phyloP scores from a whole-genome alignment of 2,329 filamentous ascomycete species.

The Colletotrichum eremochloae region DNA sequence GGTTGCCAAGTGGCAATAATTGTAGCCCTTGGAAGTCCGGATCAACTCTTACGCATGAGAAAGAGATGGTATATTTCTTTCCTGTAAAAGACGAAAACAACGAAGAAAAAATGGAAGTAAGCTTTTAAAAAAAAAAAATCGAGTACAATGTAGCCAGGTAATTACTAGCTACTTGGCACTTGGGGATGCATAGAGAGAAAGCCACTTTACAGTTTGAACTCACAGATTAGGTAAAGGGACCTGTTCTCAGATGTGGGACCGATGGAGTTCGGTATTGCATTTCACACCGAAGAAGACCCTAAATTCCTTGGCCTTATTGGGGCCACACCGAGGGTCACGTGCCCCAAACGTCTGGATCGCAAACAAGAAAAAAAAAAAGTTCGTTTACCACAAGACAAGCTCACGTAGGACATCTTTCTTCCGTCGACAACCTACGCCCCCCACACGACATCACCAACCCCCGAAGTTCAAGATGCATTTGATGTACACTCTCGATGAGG shows the following conservation, averaged over 20 bases:
- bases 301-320: not conserved
- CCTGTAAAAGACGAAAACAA: too few species aligned
- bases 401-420: slow-evolving; percentile 7
- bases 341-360: slow-evolving; percentile 14
- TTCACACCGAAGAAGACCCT: not conserved
- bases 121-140: too few species aligned
- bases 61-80: not conserved
- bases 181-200: not conserved
- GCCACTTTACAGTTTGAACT: not conserved
- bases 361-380: slow-evolving; percentile 21
- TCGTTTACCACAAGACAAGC: slow-evolving; percentile 14
- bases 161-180: not conserved
- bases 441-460: not conserved
- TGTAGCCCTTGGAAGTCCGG: not conserved
- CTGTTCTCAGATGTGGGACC: too few species aligned
- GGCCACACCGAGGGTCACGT: slow-evolving; percentile 9
- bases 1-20: too few species aligned
- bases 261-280: not conserved
- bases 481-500: slow-evolving; percentile 83
- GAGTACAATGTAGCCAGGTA: too few species aligned
- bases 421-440: not conserved
- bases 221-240: not conserved
- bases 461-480: slow-evolving; percentile 36
- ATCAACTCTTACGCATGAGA: not conserved
- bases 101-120: too few species aligned